These are phyloP conservation scores for Eucalyptus cloeziana DNA, from an alignment of 345 rosid genomes.

Conservation along the genomic window DNA sequence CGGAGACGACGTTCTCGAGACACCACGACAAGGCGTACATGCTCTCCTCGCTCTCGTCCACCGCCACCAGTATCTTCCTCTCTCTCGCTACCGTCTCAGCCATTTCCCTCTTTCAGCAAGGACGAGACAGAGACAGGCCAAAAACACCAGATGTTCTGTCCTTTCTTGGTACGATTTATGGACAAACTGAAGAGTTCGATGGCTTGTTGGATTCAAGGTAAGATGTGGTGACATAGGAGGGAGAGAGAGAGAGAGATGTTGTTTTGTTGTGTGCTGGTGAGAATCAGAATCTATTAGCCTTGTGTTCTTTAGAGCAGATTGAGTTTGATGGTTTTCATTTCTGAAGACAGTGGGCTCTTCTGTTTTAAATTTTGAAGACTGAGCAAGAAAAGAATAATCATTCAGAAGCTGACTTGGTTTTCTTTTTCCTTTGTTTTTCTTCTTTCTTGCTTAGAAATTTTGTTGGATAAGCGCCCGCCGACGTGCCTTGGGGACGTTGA, in stretches of 20 bases:
- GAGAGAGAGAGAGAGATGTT: not conserved
- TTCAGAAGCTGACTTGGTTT: not conserved
- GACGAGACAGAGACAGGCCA: not conserved
- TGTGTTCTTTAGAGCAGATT: not conserved
- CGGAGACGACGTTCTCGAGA: conserved; percentile 19
- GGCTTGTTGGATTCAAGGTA: not conserved
- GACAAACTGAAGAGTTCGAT: not conserved
- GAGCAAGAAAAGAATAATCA: not conserved
- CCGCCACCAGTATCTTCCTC: conserved; percentile 37
- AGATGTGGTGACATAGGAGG: not conserved
- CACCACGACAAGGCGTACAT: conserved; percentile 52
- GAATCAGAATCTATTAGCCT: not conserved
- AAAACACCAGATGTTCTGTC: not conserved
- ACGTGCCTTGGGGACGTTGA: not conserved
- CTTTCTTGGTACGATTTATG: not conserved
- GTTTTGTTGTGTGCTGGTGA: not conserved
- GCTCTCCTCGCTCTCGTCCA: conserved; percentile 54
- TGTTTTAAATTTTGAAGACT: not conserved
- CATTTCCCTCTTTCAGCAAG: not conserved
- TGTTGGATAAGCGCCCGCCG: not conserved
- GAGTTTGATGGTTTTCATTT: not conserved
- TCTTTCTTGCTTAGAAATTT: not conserved
- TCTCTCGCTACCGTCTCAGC: not conserved
- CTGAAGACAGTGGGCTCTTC: not conserved
- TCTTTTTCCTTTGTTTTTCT: not conserved